These are phyloP conservation scores for Capsaspora owczarzaki DNA, from an alignment of 78 protist genomes.

Conservation along the genomic window DNA sequence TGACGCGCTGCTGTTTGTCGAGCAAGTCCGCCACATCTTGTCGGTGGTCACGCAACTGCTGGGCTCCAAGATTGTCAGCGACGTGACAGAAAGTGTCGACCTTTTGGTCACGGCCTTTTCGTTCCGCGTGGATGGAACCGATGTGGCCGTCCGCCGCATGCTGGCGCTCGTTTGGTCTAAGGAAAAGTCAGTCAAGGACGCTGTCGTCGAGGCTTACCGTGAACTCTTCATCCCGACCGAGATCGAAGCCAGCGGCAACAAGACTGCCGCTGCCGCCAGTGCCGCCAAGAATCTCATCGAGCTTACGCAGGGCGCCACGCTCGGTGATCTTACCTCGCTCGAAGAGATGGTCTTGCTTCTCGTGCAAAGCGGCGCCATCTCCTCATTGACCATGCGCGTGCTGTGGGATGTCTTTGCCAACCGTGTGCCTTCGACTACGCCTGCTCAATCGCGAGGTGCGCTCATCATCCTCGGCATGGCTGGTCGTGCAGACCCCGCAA, in stretches of 20 bases:
- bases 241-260: background rate
- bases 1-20: conserved; percentile 21
- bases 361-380: background rate
- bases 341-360: conserved; percentile 43
- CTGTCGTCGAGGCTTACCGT: conserved; percentile 22
- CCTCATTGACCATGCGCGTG: conserved; percentile 4
- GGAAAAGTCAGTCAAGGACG: conserved; percentile 18
- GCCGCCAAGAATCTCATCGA: background rate
- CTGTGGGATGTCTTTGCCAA: conserved; percentile 57
- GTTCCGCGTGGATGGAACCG: conserved; percentile 10
- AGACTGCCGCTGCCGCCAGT: background rate
- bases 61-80: conserved; percentile 25
- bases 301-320: conserved; percentile 22
- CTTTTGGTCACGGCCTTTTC: conserved; percentile 9
- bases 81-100: conserved; percentile 35
- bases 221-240: conserved; percentile 1
- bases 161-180: conserved; percentile 21
- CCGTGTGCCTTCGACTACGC: background rate
- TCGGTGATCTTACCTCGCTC: conserved; percentile 51
- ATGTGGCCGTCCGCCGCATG: conserved; percentile 12
- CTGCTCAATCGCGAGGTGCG: background rate
- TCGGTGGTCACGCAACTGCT: conserved; percentile 27
- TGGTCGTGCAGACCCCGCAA: background rate
- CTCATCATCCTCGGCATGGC: conserved; percentile 8
- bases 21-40: background rate